phyloP scores from a whole-genome alignment of 306 rosid species.

The Aeschynomene evenia region DNA sequence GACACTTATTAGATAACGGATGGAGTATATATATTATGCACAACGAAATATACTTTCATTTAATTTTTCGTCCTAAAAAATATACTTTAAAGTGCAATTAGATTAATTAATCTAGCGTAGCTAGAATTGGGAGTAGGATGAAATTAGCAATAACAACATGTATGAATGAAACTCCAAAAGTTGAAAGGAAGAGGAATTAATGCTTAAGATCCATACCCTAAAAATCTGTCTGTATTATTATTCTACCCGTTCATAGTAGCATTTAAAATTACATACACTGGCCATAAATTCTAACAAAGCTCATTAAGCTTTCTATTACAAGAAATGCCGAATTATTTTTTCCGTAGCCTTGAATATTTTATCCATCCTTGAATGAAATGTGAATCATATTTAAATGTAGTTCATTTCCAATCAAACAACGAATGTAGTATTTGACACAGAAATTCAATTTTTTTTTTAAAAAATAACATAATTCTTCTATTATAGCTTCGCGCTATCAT shows the following conservation, averaged over 20 bases:
- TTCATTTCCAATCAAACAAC: no score
- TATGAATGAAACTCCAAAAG: background rate
- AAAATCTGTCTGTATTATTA: background rate
- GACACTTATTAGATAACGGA: no score
- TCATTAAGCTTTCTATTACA: background rate
- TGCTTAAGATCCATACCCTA: background rate
- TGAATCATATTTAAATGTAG: no score
- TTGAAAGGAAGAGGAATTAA: background rate
- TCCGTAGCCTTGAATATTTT: no score
- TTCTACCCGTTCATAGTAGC: background rate
- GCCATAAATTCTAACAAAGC: background rate
- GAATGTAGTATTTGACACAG: no score
- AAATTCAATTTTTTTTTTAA: no score
- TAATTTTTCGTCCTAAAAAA: background rate
- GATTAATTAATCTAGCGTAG: conserved; percentile 12
- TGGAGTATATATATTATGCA: no score
- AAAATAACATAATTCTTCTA: no score
- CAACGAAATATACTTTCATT: no score
- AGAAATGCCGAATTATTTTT: no score
- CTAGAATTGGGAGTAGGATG: background rate
- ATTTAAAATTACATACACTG: background rate
- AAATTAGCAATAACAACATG: background rate
- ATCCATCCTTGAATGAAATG: no score
- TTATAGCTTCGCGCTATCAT: no score
- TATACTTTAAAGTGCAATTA: background rate